A percentile compares a stretch with the other conserved stretches of the same genome.
Conservation (phyloP, 371 early-diverging fungal species). For the Syncephalastrum racemosum region DNA sequence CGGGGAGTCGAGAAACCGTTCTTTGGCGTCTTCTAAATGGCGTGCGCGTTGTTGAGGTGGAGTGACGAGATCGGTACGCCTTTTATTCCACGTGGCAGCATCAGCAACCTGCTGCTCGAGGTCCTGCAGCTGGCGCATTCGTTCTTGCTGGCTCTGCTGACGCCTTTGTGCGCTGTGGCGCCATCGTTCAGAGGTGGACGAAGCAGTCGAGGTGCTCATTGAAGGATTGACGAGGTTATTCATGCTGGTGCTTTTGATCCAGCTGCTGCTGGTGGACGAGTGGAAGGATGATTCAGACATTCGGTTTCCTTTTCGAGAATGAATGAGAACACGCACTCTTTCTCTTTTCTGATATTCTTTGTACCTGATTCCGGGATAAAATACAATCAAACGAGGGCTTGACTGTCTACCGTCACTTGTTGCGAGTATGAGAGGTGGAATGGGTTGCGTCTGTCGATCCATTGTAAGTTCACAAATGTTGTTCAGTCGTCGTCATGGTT, state of each 20-base stretch:
- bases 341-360: no score
- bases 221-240: background rate
- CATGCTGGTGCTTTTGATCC: constrained; percentile 14
- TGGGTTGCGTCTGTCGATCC: no score
- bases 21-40: constrained; percentile 11
- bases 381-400: no score
- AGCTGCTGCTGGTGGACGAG: constrained; percentile 13
- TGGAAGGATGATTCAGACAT: constrained; percentile 9
- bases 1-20: background rate
- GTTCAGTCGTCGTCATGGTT: no score
- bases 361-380: no score
- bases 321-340: no score
- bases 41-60: constrained; percentile 12
- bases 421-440: no score
- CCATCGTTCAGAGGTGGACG: constrained; percentile 27
- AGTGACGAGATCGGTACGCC: constrained; percentile 28
- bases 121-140: constrained; percentile 39
- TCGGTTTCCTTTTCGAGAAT: constrained; percentile 2
- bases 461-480: no score
- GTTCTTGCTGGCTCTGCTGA: constrained; percentile 35
- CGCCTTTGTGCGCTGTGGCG: constrained; percentile 26
- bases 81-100: constrained; percentile 33
- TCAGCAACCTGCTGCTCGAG: constrained; percentile 41
- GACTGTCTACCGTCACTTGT: no score
- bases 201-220: constrained; percentile 3